phyloP scores from a whole-genome alignment of 768 basidiomycete species.

The Punctularia strigosozonata region DNA sequence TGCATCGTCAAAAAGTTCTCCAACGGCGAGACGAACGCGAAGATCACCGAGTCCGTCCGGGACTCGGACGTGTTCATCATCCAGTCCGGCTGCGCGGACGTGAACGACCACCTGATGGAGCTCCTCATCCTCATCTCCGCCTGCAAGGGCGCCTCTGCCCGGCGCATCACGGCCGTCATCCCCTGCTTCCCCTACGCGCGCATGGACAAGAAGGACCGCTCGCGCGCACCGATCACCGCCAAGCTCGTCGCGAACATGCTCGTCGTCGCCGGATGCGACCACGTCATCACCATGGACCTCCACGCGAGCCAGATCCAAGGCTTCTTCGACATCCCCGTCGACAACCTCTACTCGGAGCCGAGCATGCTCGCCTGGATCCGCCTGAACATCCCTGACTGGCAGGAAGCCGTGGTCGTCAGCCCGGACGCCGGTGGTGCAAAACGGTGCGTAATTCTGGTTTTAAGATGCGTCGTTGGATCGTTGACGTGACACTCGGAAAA shows the following conservation, averaged over 20 bases:
- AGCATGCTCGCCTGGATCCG: conserved; percentile 93
- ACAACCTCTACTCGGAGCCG: conserved; percentile 95
- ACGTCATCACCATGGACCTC: conserved; percentile 98
- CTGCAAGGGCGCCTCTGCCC: conserved; percentile 92
- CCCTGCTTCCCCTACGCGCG: conserved; percentile 96
- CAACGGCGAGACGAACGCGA: conserved; percentile 92
- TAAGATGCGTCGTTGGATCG: not conserved
- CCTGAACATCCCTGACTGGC: conserved; percentile 73
- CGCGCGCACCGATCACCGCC: conserved; percentile 91
- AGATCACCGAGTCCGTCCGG: conserved; percentile 88
- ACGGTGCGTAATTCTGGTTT: conserved; percentile 44
- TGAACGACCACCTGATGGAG: conserved; percentile 97
- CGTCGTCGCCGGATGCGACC: conserved; percentile 92
- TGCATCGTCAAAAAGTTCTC: conserved; percentile 85
- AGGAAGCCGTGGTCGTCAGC: conserved; percentile 84
- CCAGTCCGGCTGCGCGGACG: conserved; percentile 81
- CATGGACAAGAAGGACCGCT: conserved; percentile 98
- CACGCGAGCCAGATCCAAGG: conserved; percentile 98
- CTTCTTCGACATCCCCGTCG: conserved; percentile 97
- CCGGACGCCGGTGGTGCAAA: conserved; percentile 99
- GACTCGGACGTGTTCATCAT: conserved; percentile 99
- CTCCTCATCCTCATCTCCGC: conserved; percentile 97
- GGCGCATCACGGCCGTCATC: conserved; percentile 93
- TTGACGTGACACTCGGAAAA: not conserved
- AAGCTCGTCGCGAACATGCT: conserved; percentile 99